Conservation (phyloP, 208 protist genomes). For the Eutreptiella sp. region DNA sequence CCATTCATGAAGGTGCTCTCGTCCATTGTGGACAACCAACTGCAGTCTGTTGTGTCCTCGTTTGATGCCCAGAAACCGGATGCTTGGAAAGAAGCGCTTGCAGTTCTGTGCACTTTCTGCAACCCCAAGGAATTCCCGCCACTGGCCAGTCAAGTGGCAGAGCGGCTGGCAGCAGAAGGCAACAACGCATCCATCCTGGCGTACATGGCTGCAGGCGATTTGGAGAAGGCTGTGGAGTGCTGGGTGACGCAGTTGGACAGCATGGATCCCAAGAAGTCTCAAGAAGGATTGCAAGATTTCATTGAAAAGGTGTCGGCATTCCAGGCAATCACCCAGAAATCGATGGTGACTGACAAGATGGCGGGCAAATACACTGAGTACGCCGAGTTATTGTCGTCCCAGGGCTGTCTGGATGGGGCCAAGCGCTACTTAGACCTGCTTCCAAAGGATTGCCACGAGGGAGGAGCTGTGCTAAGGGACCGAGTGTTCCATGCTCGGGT, state of each 20-base stretch:
- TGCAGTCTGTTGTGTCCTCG: conserved; percentile 33
- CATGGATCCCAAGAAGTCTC: too few species aligned
- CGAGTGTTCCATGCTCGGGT: too few species aligned
- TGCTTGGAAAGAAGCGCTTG: conserved; percentile 52
- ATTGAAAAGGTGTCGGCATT: too few species aligned
- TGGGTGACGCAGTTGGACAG: too few species aligned
- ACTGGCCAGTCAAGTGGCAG: conserved; percentile 39
- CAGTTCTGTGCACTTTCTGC: conserved; percentile 49
- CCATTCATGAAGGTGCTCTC: neutral
- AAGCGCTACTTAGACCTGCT: neutral
- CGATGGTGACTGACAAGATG: too few species aligned
- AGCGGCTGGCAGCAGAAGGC: conserved; percentile 35
- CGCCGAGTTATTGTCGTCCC: neutral
- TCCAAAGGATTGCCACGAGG: neutral
- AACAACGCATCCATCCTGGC: conserved; percentile 44
- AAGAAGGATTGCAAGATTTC: too few species aligned
- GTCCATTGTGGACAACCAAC: conserved; percentile 44
- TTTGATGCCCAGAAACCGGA: conserved; percentile 14
- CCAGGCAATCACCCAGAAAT: too few species aligned
- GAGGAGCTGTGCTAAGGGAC: too few species aligned
- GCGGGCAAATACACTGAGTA: conserved; percentile 5
- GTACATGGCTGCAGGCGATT: conserved; percentile 58
- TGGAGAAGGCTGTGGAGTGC: conserved; percentile 43
- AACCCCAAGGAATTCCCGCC: conserved; percentile 35
- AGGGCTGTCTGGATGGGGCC: conserved; percentile 13